A percentile compares a stretch with the other conserved stretches of the same genome.
Conservation (phyloP, 2,329 filamentous ascomycete genomes). For the Parasarocladium wereldwijsianum region DNA sequence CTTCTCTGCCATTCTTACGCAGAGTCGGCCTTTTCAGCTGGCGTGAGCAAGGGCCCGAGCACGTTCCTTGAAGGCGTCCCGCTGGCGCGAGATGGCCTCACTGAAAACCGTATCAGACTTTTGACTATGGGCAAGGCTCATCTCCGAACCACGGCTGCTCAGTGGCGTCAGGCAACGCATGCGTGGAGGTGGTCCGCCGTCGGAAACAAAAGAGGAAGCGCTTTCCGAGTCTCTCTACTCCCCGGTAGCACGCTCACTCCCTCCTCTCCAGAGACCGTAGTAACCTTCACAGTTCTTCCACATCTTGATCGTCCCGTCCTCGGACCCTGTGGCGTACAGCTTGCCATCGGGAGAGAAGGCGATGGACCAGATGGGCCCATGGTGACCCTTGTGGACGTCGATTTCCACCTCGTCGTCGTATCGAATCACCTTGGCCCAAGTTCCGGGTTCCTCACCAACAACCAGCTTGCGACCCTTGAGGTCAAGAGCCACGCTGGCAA, state of each 20-base stretch:
- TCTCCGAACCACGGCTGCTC: conserved; percentile 7
- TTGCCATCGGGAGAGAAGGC: conserved; percentile 92
- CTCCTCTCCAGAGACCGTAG: conserved; percentile 48
- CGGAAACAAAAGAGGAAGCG: conserved; percentile 1
- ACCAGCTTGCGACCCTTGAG: conserved; percentile 69
- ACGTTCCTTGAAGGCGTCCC: too few species aligned
- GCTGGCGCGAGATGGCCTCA: too few species aligned
- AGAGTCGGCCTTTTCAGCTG: too few species aligned
- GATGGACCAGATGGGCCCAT: conserved; percentile 93
- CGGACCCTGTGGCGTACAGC: conserved; percentile 88
- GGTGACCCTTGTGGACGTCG: conserved; percentile 91
- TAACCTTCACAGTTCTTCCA: conserved; percentile 57
- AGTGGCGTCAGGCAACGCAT: conserved; percentile 7
- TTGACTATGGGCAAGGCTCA: too few species aligned
- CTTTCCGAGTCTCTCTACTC: conserved; percentile 18
- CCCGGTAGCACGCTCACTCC: conserved; percentile 18
- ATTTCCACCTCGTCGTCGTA: conserved; percentile 74
- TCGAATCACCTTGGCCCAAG: conserved; percentile 91
- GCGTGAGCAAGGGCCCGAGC: too few species aligned
- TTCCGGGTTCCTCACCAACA: conserved; percentile 81
- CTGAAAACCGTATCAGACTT: too few species aligned
- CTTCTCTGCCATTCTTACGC: too few species aligned
- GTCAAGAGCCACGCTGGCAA: conserved; percentile 83
- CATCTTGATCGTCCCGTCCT: conserved; percentile 95
- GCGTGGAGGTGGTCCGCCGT: not conserved